Percentiles rank a stretch among this genome's conserved stretches.
Conservation (phyloP, 306 rosid species). For the Pterocarpus macrocarpus region DNA sequence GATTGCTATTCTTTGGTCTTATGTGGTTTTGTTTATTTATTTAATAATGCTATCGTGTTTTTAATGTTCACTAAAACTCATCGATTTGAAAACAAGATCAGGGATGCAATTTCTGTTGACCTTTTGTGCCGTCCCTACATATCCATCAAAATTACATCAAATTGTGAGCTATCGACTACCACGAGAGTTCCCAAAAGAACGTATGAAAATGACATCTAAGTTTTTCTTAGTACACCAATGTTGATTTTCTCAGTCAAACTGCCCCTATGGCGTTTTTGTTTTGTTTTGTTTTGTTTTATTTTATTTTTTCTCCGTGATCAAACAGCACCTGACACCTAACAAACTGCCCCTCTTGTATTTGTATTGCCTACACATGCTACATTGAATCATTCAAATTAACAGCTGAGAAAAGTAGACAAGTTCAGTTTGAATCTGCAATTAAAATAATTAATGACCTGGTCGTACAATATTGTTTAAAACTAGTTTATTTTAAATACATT, state of each 20-base stretch:
- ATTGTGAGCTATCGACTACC: not conserved
- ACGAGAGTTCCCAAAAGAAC: conserved; percentile 5
- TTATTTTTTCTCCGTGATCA: too few species aligned
- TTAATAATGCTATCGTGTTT: not conserved
- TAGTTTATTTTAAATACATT: not conserved
- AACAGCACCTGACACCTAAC: not conserved
- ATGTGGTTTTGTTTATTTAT: not conserved
- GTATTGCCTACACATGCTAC: not conserved
- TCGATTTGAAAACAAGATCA: conserved; percentile 12
- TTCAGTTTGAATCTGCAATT: not conserved
- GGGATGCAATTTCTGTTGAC: conserved; percentile 34
- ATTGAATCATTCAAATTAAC: conserved; percentile 37
- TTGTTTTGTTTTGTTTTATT: too few species aligned
- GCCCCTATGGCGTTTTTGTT: not conserved
- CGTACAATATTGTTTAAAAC: not conserved
- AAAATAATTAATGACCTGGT: not conserved
- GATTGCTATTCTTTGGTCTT: conserved; percentile 3
- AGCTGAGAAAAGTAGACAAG: not conserved
- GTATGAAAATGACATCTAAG: conserved; percentile 20
- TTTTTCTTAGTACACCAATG: conserved; percentile 30
- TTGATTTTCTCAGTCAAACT: conserved; percentile 47
- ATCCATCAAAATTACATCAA: not conserved
- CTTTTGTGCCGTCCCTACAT: conserved; percentile 23
- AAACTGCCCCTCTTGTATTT: conserved; percentile 4
- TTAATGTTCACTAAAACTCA: not conserved